Base-by-base conservation (phyloP, 768 basidiomycete genomes). In the Mycena haematopus region DNA sequence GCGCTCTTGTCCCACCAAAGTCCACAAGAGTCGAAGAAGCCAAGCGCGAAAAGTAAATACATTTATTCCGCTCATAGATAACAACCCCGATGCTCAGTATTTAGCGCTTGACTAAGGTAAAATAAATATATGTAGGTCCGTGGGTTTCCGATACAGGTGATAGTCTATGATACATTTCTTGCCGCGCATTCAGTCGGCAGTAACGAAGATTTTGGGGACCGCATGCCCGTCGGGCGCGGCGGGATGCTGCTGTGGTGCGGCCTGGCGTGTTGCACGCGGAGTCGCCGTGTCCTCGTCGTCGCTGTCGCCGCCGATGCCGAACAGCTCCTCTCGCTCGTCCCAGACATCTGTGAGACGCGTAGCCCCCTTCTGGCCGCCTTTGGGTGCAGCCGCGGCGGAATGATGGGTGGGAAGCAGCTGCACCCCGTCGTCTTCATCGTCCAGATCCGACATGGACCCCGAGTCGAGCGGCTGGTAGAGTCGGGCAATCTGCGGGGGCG, bases 301-400 rank as follows among this genome's bases (percentile, higher is more conserved):
- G 67, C 85, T 86, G 62, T 86, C 85, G 11, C 81, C 84, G 5
- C 87, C 90, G 54, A 91, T 79, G 45, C 80, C 86, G 72, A 93
- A 91, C 35, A 90, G 64, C 57, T 92, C 90, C 74, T 93, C 91
- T 27, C 86, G 82, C 67, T 90, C 89, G 64, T 92, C 88, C 91
- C 91, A 93, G 46, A 89, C 86, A 71, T 90, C 81, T 17, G 80
- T 79, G 46, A 90, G 76, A 21, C 81, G 82, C 53, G 74, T 24
- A 11, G 7, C 7, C 5, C 44, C 66, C 64, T 71, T 78, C 66
- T 56, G 62, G 14, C 47, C 66, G 70, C 66, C 71, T 64, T 77
- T 77, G 62, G 72, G 68, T 56, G 66, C 67, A 21, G 69, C 52
- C 9, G 63, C 33, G 10, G 67, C 62, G 29, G 66, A 65, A 15